A percentile compares a stretch with the other conserved stretches of the same genome.
Evolutionary conservation across 75 land plant genomes (phyloP).

Genomic region (Pinus taeda): DNA sequence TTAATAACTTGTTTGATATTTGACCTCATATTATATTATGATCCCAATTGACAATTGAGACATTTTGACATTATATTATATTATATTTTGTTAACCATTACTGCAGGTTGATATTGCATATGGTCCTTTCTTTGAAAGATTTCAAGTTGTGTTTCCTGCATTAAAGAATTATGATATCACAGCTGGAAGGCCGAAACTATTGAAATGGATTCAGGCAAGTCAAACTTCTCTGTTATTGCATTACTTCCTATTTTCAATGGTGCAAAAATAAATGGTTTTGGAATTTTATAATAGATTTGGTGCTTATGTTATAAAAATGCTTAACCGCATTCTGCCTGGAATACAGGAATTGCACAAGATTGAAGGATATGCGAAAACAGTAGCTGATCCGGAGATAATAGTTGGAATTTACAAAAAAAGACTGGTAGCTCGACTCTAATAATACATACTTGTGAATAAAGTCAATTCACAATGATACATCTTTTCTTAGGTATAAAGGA

Average conservation of each 20-base stretch:
- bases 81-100: background rate
- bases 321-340: background rate
- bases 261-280: conserved; percentile 7
- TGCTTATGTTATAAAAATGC: background rate
- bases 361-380: conserved; percentile 58
- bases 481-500: background rate
- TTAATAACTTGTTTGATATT: background rate
- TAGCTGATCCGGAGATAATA: conserved; percentile 33
- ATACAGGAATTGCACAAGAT: conserved; percentile 60
- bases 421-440: background rate
- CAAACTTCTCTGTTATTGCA: conserved; percentile 32
- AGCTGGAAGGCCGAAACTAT: conserved; percentile 69
- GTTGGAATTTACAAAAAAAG: conserved; percentile 24
- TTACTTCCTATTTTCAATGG: conserved; percentile 76
- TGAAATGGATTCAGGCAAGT: conserved; percentile 74
- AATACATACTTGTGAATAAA: background rate
- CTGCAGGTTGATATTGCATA: conserved; percentile 82
- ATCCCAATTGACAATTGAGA: background rate
- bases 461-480: background rate
- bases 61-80: background rate
- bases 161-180: conserved; percentile 61
- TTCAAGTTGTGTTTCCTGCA: conserved; percentile 33
- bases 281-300: conserved; percentile 10
- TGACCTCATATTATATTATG: background rate
- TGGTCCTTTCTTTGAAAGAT: conserved; percentile 86